A percentile compares a stretch with the other conserved stretches of the same genome.
These are phyloP conservation scores for Breviolum minutum DNA, from an alignment of 73 alveolate genomes.

Conservation along the genomic window DNA sequence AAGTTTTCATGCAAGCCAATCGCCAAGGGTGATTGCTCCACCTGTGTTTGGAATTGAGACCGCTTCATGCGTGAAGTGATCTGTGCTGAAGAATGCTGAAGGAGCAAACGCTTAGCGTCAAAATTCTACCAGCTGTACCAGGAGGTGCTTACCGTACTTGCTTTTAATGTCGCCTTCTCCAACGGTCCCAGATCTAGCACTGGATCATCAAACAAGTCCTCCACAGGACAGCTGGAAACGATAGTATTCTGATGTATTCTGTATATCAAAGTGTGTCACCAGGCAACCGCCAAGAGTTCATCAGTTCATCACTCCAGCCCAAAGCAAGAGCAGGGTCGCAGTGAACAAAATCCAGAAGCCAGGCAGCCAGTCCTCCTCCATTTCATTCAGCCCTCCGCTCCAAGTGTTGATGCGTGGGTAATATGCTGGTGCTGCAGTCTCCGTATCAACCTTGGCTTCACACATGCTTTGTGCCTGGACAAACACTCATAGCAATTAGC, in stretches of 20 bases:
- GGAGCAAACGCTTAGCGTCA: neutral
- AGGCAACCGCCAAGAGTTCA: neutral
- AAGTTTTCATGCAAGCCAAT: constrained; percentile 43
- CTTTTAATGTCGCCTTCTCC: neutral
- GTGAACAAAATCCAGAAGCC: neutral
- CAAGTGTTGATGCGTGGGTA: constrained; percentile 80
- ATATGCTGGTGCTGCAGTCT: constrained; percentile 12
- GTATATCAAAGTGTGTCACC: no score
- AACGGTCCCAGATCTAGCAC: constrained; percentile 68
- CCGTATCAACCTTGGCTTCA: constrained; percentile 19
- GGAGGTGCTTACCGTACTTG: neutral
- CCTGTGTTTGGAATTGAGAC: neutral
- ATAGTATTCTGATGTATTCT: neutral
- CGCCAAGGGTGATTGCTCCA: constrained; percentile 71
- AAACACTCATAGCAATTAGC: neutral
- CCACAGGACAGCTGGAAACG: neutral
- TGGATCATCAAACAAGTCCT: constrained; percentile 77
- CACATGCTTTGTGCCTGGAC: no score
- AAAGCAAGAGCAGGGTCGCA: neutral
- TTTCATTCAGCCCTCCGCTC: constrained; percentile 89
- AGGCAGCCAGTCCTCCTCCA: constrained; percentile 51
- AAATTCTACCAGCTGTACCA: no score
- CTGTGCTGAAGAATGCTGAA: neutral
- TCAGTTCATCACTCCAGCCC: neutral
- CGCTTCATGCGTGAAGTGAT: neutral